These are phyloP conservation scores for Entomortierella parvispora DNA, from an alignment of 192 early-diverging fungal species.

Conservation along the genomic window DNA sequence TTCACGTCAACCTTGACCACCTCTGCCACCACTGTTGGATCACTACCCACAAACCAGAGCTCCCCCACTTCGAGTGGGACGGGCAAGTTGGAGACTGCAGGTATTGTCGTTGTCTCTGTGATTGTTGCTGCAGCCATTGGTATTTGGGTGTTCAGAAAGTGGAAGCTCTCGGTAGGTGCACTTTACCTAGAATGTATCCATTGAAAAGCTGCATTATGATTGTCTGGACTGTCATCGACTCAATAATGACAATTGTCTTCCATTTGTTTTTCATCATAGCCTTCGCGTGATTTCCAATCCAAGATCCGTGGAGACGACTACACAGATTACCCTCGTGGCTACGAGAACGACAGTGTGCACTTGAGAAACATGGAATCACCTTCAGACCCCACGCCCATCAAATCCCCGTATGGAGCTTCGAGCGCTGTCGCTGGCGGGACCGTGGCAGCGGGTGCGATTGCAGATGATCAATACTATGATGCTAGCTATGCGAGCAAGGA, in stretches of 20 bases:
- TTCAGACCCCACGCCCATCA: slow-evolving; percentile 3
- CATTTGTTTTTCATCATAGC: slow-evolving; percentile 32
- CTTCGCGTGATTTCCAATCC: slow-evolving; percentile 58
- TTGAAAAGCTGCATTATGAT: neutral
- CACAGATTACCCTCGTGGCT: slow-evolving; percentile 28
- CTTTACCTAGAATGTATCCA: neutral
- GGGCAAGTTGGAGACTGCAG: slow-evolving; percentile 18
- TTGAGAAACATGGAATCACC: slow-evolving; percentile 50
- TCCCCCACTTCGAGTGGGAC: too few relatives aligned
- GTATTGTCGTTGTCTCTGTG: slow-evolving; percentile 23
- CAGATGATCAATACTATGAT: slow-evolving; percentile 43
- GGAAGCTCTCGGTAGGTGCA: slow-evolving; percentile 57
- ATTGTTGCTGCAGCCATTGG: slow-evolving; percentile 58
- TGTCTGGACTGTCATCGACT: neutral
- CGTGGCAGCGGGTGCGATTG: neutral
- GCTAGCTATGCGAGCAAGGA: slow-evolving; percentile 46
- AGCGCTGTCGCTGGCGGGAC: slow-evolving; percentile 12
- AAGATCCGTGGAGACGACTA: slow-evolving; percentile 58
- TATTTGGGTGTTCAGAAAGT: slow-evolving; percentile 64
- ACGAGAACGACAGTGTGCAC: slow-evolving; percentile 51
- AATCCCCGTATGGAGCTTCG: slow-evolving; percentile 23
- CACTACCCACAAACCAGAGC: neutral
- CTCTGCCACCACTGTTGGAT: neutral
- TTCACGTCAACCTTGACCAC: neutral
- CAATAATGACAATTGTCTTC: neutral